Base-by-base conservation (phyloP, 208 protist species). In the Trypanosoma scelopori region DNA sequence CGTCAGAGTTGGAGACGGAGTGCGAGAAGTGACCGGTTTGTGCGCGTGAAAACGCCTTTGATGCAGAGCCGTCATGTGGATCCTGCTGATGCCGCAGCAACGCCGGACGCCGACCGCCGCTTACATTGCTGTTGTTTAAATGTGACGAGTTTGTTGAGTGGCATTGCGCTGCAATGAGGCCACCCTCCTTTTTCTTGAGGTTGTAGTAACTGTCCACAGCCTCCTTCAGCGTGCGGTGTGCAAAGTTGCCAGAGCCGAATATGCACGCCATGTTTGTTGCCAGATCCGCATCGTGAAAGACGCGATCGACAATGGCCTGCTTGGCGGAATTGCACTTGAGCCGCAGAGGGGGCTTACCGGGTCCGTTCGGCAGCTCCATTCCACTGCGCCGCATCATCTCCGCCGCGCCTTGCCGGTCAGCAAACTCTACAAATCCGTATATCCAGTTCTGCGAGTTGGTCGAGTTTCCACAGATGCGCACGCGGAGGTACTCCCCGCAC, bases 401-500 rank as follows among this genome's bases (percentile, higher is more conserved):
- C 15, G 58, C 74, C 15, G 83, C 83, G 12, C 70, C 83, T 1
- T 48, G 48, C 27, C 65, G 56, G 3, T 70, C 78, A 25, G 71
- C 69, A 65, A 89, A 89, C 83, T 89, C 79, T 3, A 89, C 79
- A 49, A 89, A 89, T 46, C 79, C 82, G 61, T 89, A 89, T 27
- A 89, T 82, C 82, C 82, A 85, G 51, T 85, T 79, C 55, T 85
- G 79, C 49, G 79, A 79, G 49, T 71, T 83, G 20, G 68, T 81
- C 5, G 65, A 58, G 53, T 83, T 84, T 16, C 82, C 82, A 57
- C 83, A 89, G 60, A 89, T 82, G 59, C 85, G 85, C 22, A 91
- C 79, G 13, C 85, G 81, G 20, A 80, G 67, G 61, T 85, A 88
- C 49, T 69, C 63, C 13, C 85, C 85, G 61, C 85, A 91, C 66